A percentile compares a stretch with the other conserved stretches of the same genome.
phyloP scores from a whole-genome alignment of 2,329 filamentous ascomycete genomes.

The Talaromyces amestolkiae region DNA sequence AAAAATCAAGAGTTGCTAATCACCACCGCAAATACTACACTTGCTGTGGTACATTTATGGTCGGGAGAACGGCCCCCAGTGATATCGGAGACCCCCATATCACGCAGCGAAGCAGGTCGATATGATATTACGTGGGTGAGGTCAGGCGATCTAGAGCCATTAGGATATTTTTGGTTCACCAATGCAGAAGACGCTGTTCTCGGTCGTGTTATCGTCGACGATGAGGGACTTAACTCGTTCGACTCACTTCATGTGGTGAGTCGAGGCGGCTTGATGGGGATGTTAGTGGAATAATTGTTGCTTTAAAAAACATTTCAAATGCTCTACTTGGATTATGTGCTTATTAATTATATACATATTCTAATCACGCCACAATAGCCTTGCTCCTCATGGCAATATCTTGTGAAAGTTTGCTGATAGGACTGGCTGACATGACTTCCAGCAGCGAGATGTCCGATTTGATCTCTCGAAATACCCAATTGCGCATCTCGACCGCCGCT shows the following conservation, averaged over 20 bases:
- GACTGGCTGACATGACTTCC: background rate
- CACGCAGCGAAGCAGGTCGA: conserved; percentile 34
- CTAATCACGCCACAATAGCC: background rate
- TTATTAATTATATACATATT: background rate
- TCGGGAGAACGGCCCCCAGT: conserved; percentile 30
- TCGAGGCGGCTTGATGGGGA: conserved; percentile 17
- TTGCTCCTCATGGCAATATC: background rate
- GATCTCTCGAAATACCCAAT: background rate
- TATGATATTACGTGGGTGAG: conserved; percentile 36
- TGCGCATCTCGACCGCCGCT: background rate
- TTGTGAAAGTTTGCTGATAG: background rate
- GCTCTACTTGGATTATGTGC: background rate
- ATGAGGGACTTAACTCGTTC: conserved; percentile 28
- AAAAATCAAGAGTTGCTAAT: conserved; percentile 39
- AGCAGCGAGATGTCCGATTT: background rate
- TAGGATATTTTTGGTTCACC: conserved; percentile 36
- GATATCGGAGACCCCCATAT: conserved; percentile 32
- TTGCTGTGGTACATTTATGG: conserved; percentile 36
- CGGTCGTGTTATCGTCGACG: conserved; percentile 30
- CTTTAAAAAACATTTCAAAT: background rate
- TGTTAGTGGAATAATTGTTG: background rate
- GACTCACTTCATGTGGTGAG: conserved; percentile 30
- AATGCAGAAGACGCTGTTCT: conserved; percentile 36
- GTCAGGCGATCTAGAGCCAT: conserved; percentile 21
- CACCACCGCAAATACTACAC: conserved; percentile 34